Base-by-base conservation (phyloP, 1,139 yeast species). In the Geotrichum cucujoidarum region DNA sequence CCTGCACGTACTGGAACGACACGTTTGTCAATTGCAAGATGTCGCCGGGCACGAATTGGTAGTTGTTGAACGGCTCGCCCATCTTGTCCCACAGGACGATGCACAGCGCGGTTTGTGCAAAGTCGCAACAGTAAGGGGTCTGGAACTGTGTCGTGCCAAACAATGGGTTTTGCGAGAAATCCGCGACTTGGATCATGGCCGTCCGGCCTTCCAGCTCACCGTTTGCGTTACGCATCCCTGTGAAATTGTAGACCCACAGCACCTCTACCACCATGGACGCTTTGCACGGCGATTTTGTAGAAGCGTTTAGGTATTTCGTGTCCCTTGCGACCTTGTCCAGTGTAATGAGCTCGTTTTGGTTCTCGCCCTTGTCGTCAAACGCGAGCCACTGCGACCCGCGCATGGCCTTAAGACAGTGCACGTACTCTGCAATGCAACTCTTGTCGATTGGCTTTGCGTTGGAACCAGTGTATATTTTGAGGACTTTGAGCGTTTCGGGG, bases 241-340 rank as follows among this genome's bases (percentile, higher is more conserved):
- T 16, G 17, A 14, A 21, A 29, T 45, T 45, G 18, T 32, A 30
- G 4, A 34, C 48, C 40, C 44, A 34, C 18, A 45, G 27, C n/a
- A 45, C 45, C 22, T 45, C 48, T 11, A 45, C 48, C 22, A 45
- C 18, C 5, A 45, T 21, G 1, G 48, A 40, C 6, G 44, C 48
- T 22, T 40, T 40, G 13, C 13, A n/a, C 13, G 14, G 20, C 16
- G 30, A 24, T n/a, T 8, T 7, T 24, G n/a, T 13, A 16, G 32
- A 21, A 18, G 25, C n/a, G 14, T 33, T 27, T 2, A 40, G 30
- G 20, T 34, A 40, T 16, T 25, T 13, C 1, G 48, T 38, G 13
- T 29, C 35, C 3, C 4, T 3, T 4, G 35, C 35, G 8, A 34
- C 41, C 4, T 45, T 33, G 11, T 27, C 17, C 17, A 45, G 25